Percentiles rank a stretch among this genome's conserved stretches.
phyloP scores from a whole-genome alignment of 2,329 filamentous ascomycete genomes.

The Fusarium hainanense region DNA sequence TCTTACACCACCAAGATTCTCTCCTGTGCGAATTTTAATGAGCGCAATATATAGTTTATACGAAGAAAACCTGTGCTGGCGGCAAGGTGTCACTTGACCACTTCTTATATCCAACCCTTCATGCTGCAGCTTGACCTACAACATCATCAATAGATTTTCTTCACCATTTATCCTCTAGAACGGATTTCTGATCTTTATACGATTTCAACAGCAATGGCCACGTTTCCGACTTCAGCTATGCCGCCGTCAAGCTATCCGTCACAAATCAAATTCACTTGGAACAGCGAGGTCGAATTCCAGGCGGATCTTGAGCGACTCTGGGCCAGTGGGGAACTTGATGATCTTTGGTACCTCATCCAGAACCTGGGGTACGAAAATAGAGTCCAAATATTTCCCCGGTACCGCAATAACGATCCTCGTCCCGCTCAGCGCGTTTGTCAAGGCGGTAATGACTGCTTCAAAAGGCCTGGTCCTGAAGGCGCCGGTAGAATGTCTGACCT shows the following conservation, averaged over 20 bases:
- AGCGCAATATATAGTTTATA: neutral
- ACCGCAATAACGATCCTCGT: neutral
- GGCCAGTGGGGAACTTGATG: neutral
- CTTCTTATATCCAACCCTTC: too few species aligned
- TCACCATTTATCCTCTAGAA: neutral
- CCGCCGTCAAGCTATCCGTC: too few species aligned
- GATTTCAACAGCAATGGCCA: neutral
- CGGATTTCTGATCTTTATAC: neutral
- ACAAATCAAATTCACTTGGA: too few species aligned
- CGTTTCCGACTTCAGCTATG: too few species aligned
- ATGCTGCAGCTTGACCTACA: neutral
- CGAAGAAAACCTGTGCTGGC: rapidly evolving
- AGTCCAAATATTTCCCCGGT: neutral
- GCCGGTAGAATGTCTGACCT: neutral
- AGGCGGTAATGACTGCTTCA: neutral
- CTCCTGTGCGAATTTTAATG: neutral
- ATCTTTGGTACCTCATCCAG: neutral
- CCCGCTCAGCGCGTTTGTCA: neutral
- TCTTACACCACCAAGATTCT: neutral
- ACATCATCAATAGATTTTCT: neutral
- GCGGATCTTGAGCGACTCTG: neutral
- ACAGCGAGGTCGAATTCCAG: neutral
- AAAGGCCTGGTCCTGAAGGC: neutral
- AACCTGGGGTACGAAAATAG: rapidly evolving
- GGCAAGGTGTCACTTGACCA: neutral